Conservation (phyloP, 495 filamentous ascomycete species). For the Letharia columbiana region DNA sequence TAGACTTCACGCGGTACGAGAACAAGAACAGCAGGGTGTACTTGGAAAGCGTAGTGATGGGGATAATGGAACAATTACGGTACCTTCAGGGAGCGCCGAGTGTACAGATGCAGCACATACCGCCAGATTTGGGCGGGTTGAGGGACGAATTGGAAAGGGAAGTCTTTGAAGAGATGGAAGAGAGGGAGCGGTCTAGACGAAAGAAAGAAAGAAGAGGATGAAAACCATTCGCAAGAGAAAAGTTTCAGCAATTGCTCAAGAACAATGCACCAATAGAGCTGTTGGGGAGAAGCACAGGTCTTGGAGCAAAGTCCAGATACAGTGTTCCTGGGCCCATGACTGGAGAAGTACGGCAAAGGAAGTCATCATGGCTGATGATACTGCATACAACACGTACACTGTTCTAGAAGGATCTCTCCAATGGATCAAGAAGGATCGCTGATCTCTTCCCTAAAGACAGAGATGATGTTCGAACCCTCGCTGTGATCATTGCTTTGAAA, state of each 20-base stretch:
- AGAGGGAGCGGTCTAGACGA: constrained; percentile 48
- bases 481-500: not conserved
- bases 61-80: constrained; percentile 74
- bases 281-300: no score
- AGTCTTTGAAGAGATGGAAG: constrained; percentile 60
- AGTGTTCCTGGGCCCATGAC: not conserved
- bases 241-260: not conserved
- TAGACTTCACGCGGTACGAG: constrained; percentile 57
- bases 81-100: constrained; percentile 81
- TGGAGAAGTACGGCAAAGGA: not conserved
- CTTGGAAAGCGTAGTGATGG: constrained; percentile 60
- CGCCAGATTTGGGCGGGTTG: constrained; percentile 63
- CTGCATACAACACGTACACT: not conserved
- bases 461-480: not conserved
- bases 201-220: constrained; percentile 34
- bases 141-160: constrained; percentile 73
- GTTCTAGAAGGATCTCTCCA: not conserved
- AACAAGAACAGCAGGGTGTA: constrained; percentile 75
- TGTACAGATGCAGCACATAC: constrained; percentile 75
- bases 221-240: not conserved
- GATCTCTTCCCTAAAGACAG: not conserved
- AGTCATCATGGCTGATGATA: not conserved
- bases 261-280: not conserved
- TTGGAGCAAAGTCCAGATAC: not conserved
- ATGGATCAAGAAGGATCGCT: not conserved